These are phyloP conservation scores for Beauveria caledonica DNA, from an alignment of 2,329 filamentous ascomycete genomes.

Conservation along the genomic window DNA sequence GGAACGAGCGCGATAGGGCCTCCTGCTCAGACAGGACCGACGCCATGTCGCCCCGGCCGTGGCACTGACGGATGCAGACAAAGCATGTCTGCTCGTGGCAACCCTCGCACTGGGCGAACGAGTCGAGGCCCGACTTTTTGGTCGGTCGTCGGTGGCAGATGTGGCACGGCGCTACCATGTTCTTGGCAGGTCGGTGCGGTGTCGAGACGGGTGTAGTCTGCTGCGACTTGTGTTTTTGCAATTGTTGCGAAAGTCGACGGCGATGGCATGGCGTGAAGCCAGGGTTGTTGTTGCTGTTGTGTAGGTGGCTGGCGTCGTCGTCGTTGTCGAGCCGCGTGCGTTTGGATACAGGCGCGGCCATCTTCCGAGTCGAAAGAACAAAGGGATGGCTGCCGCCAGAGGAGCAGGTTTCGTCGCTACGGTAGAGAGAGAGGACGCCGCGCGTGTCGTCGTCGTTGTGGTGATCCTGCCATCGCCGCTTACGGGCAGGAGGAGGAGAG, in stretches of 20 bases:
- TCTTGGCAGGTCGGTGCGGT: background rate
- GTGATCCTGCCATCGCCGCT: constrained; percentile 10
- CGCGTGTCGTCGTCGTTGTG: background rate
- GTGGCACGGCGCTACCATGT: constrained; percentile 49
- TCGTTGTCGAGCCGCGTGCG: background rate
- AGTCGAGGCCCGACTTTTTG: constrained; percentile 57
- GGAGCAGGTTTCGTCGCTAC: background rate
- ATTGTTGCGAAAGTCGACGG: background rate
- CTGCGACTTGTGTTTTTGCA: background rate
- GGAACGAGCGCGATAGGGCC: constrained; percentile 35
- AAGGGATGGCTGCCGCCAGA: background rate
- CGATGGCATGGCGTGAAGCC: background rate
- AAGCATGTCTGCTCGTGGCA: constrained; percentile 58
- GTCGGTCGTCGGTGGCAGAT: constrained; percentile 59
- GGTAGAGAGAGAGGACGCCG: background rate
- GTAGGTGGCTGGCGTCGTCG: background rate
- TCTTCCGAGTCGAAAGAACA: background rate
- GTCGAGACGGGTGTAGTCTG: background rate
- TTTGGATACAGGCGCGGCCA: constrained; percentile 4
- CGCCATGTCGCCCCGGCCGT: constrained; percentile 33
- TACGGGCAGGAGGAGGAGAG: constrained; percentile 9
- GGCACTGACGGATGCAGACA: constrained; percentile 59
- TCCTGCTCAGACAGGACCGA: constrained; percentile 25
- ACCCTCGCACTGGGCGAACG: constrained; percentile 54
- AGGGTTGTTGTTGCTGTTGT: background rate